Base-by-base conservation (phyloP, 768 basidiomycete species). In the Xerocomellus chrysenteron region DNA sequence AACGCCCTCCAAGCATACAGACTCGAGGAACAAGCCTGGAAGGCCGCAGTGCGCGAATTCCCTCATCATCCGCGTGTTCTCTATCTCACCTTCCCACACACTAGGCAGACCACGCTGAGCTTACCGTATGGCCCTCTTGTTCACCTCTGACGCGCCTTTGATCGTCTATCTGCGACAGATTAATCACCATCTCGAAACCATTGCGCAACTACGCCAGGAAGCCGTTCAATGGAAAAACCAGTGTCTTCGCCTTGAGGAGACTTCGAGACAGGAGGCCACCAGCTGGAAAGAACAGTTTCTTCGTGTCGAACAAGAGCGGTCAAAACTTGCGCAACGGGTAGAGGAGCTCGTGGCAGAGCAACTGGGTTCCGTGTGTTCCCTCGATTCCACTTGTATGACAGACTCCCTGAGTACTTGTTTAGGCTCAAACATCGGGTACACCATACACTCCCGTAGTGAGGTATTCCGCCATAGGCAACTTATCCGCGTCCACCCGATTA, bases 251-350 rank as follows among this genome's bases (percentile, higher is more conserved):
- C 68, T 78, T 30, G 78, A 80, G 50, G 80, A 81, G 51, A 70
- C 76, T 1, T 76, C 78, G 11, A 72, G 76, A 46, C 73, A 72
- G 32, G 78, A 80, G 57, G 81, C 87, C 0, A 76, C 77, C 51
- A 86, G 86, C 62, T 91, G 89, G 89, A 90, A 90, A 68, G 88
- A 88, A 21, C 87, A 89, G 62, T 90, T 88, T 68, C 74, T 85
- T 37, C 82, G 87, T 16, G 86, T 88, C 44, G 88, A 91, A 58
- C 78, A 85, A 53, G 87, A 90, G 54, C 80, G 87, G 53, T 80
- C 78, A 32, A 76, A 77, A 6, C 77, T 89, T 13, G 75, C 82
- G 9, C 78, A 79, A 5, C 77, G 82, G 41, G 67, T 86, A 11
- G 84, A 86, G 44, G 85, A 87, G 52, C 76, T 88, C 2, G 67